A percentile compares a stretch with the other conserved stretches of the same genome.
phyloP scores from a whole-genome alignment of 2,329 filamentous ascomycete genomes.

The Alternaria hordeiaustralica region DNA sequence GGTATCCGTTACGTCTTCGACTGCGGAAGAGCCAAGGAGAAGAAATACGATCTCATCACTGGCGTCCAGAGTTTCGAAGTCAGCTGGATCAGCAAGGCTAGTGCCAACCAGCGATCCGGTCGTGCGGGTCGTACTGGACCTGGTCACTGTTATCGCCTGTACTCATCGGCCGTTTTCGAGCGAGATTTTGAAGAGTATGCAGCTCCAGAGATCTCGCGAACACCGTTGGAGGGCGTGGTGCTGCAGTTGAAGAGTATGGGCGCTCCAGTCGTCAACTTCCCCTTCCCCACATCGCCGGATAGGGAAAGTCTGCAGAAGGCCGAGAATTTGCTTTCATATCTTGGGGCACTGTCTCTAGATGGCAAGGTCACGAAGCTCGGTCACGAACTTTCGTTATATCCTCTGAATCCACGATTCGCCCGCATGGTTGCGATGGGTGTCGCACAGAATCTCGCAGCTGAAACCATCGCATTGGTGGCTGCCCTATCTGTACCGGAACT shows the following conservation, averaged over 20 bases:
- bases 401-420: constrained; percentile 86
- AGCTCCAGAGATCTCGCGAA: constrained; percentile 85
- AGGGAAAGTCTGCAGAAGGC: constrained; percentile 77
- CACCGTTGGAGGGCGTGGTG: constrained; percentile 88
- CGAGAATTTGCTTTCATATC: constrained; percentile 83
- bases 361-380: constrained; percentile 82
- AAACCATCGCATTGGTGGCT: constrained; percentile 87
- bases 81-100: constrained; percentile 97
- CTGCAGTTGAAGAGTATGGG: constrained; percentile 95
- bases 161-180: constrained; percentile 93
- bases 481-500: constrained; percentile 87
- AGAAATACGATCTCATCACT: constrained; percentile 83
- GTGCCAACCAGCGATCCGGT: constrained; percentile 87
- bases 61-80: constrained; percentile 96
- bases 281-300: constrained; percentile 91
- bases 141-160: constrained; percentile 93
- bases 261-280: constrained; percentile 89
- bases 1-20: constrained; percentile 96
- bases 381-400: constrained; percentile 84
- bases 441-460: constrained; percentile 79
- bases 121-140: constrained; percentile 95
- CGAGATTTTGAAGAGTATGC: constrained; percentile 86
- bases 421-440: constrained; percentile 91
- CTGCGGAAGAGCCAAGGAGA: constrained; percentile 89
- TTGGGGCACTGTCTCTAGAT: constrained; percentile 75